Conservation (phyloP, 2,329 filamentous ascomycete genomes). For the Aspergillus pseudoglaucus region DNA sequence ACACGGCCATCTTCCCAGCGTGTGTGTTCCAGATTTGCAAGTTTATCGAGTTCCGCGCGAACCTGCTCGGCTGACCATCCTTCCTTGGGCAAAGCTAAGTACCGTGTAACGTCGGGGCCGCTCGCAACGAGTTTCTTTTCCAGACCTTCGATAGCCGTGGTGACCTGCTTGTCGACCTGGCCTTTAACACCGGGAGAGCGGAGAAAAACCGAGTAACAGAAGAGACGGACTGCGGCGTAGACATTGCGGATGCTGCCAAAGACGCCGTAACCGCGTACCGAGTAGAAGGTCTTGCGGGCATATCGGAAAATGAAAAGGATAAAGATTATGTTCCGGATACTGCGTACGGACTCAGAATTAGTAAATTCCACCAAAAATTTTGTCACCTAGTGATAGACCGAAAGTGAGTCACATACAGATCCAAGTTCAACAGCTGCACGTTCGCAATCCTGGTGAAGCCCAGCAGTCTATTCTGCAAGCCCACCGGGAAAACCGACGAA, state of each 20-base stretch:
- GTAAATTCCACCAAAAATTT: slow-evolving; percentile 4
- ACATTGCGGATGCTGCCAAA: slow-evolving; percentile 70
- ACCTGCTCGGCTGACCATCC: slow-evolving; percentile 77
- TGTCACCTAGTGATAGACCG: neutral
- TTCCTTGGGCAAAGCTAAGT: slow-evolving; percentile 71
- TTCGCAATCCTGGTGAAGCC: slow-evolving; percentile 28
- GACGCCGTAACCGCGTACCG: slow-evolving; percentile 81
- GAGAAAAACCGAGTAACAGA: slow-evolving; percentile 78
- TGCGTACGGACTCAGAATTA: slow-evolving; percentile 27
- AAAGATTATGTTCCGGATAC: slow-evolving; percentile 81
- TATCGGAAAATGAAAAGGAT: slow-evolving; percentile 80
- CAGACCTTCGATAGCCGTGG: slow-evolving; percentile 70
- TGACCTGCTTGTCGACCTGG: slow-evolving; percentile 78
- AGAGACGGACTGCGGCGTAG: slow-evolving; percentile 65
- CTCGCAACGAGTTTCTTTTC: slow-evolving; percentile 75
- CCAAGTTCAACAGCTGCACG: slow-evolving; percentile 35
- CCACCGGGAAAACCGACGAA: slow-evolving; percentile 36
- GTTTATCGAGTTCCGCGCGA: slow-evolving; percentile 67
- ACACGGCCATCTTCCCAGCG: slow-evolving; percentile 95
- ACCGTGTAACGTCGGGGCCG: slow-evolving; percentile 63
- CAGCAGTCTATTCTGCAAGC: slow-evolving; percentile 40
- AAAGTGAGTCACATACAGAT: slow-evolving; percentile 32
- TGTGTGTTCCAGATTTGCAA: slow-evolving; percentile 85
- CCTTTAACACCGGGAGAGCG: slow-evolving; percentile 77
- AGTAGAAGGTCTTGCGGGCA: slow-evolving; percentile 71